Conservation (phyloP, 2,329 filamentous ascomycete species). For the Chrysosporium keratinophilum region DNA sequence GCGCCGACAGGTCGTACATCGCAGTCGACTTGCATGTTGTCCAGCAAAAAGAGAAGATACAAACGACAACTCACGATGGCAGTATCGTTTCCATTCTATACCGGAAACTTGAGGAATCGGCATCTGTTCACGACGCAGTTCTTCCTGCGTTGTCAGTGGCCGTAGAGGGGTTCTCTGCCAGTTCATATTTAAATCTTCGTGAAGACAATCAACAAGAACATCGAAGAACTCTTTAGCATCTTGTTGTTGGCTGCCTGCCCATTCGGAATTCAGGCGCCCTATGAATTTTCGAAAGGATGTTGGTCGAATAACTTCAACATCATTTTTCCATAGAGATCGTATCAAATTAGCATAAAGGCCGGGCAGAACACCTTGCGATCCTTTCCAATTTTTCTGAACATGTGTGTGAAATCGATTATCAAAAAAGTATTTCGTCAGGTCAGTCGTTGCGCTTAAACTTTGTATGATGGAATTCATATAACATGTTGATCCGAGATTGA, state of each 20-base stretch:
- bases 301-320: constrained; percentile 43
- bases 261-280: constrained; percentile 52
- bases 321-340: constrained; percentile 53
- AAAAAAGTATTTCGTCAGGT: constrained; percentile 53
- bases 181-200: constrained; percentile 71
- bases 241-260: constrained; percentile 69
- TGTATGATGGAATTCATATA: constrained; percentile 91
- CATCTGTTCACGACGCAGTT: constrained; percentile 50
- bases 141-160: constrained; percentile 49
- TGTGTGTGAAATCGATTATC: constrained; percentile 50
- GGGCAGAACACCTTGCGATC: constrained; percentile 52
- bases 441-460: constrained; percentile 61
- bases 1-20: constrained; percentile 50
- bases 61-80: constrained; percentile 60
- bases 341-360: constrained; percentile 53
- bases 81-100: constrained; percentile 65
- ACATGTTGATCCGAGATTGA: constrained; percentile 73
- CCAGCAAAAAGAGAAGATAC: constrained; percentile 72
- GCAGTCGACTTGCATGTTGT: constrained; percentile 52
- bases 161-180: constrained; percentile 51
- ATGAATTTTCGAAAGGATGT: constrained; percentile 58
- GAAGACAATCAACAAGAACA: constrained; percentile 69
- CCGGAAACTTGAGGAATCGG: constrained; percentile 55
- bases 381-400: constrained; percentile 57
- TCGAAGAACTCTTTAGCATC: constrained; percentile 84